Evolutionary conservation across 2,329 filamentous ascomycete genomes (phyloP), one percentile per base, ranked within the genome.

Genomic region (Pestalotiopsis sp.): DNA sequence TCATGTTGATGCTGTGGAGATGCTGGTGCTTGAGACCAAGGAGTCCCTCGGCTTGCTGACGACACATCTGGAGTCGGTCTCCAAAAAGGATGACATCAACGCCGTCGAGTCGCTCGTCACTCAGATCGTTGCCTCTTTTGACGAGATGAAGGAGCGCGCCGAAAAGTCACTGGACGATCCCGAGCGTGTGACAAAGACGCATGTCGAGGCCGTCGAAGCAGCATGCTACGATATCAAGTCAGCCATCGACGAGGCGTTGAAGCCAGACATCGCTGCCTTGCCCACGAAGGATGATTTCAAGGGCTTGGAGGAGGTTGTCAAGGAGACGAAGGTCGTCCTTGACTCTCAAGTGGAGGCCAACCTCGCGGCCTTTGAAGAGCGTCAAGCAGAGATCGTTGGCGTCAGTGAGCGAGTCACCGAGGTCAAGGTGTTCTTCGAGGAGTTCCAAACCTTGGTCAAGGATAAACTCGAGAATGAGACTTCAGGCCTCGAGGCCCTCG

Each of bases 191-290:
- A 92, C 90, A 64, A 97, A 97, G 82, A 89, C 90, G 0, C 94
- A 98, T 73, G 84, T 97, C 4, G 93, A 96, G 71, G 89, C 93
- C 1, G 88, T 98, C 7, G 93, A 94, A 72, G 87, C 93, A 0
- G 87, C 95, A 57, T 93, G 94, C 39, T 88, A 93, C n/a, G 94
- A 97, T 71, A 91, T 97, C 79, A 97, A 97, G 81, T 85, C 87
- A 4, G 89, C 91, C 36, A 84, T 98, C 9, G 92, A 94, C 59
- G 90, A 92, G 67, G 87, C 96, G 75, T 85, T 90, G 41, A 85
- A 92, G 67, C 89, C 92, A 1, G 91, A 96, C 74, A 84, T 92
- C 3, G 90, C 91, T 1, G 84, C 87, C 1, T 80, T 97, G 9
- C 89, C 69, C 2, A 64, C 69, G 1, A 70, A 94, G 78, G 90